Evolutionary conservation across 2,329 filamentous ascomycete species (phyloP).

Genomic region (Huntiella savannae): DNA sequence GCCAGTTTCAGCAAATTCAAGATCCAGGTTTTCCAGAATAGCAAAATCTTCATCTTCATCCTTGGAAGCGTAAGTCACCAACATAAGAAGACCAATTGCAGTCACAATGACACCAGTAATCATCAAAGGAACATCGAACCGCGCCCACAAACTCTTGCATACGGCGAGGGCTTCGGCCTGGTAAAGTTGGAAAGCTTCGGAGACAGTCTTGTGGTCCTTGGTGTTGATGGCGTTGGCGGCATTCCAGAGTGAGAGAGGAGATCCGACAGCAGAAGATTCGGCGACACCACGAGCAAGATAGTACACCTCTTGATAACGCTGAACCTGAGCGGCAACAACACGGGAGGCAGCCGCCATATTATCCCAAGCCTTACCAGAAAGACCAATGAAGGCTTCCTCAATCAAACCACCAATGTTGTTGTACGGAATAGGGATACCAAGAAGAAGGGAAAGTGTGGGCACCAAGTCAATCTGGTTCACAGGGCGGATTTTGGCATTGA

Average conservation of each 20-base stretch:
- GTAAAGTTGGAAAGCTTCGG: constrained; percentile 48
- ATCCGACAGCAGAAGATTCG: constrained; percentile 29
- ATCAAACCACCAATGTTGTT: constrained; percentile 90
- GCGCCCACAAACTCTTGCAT: constrained; percentile 75
- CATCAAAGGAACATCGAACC: constrained; percentile 82
- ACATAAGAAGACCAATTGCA: constrained; percentile 42
- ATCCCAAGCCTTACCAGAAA: constrained; percentile 48
- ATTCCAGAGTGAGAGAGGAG: constrained; percentile 24
- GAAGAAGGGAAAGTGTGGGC: constrained; percentile 68
- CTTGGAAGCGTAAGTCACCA: constrained; percentile 53
- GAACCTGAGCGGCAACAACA: constrained; percentile 66
- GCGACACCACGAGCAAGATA: constrained; percentile 51
- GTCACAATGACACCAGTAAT: constrained; percentile 56
- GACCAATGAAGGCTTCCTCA: constrained; percentile 73
- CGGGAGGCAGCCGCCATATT: constrained; percentile 63
- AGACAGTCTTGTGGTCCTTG: constrained; percentile 23
- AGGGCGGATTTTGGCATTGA: constrained; percentile 59
- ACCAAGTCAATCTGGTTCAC: constrained; percentile 85
- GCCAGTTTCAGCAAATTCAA: constrained; percentile 39
- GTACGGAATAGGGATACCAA: constrained; percentile 86
- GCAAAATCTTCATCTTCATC: constrained; percentile 35
- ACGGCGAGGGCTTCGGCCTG: constrained; percentile 59
- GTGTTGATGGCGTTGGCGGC: constrained; percentile 27
- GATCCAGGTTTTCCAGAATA: constrained; percentile 34
- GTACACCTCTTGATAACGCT: constrained; percentile 76